Evolutionary conservation across 2,329 filamentous ascomycete species (phyloP).

Genomic region (Anthostomella pinea): DNA sequence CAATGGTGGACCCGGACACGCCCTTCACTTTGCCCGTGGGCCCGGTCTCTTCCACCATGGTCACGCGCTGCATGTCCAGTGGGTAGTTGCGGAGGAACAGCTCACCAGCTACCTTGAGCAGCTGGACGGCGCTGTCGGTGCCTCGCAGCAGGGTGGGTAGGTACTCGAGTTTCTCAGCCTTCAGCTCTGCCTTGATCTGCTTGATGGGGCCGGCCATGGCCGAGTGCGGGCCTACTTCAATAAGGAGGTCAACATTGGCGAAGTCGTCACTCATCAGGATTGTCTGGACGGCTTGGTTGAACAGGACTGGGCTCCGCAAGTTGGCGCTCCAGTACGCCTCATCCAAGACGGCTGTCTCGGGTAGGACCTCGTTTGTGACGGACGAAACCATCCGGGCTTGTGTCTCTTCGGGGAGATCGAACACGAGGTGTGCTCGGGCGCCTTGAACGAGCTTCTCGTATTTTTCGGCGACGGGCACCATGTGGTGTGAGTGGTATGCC

Average conservation of each 20-base stretch:
- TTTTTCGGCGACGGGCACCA: neutral
- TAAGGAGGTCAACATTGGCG: neutral
- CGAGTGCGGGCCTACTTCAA: slow-evolving; percentile 4
- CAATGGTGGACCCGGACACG: neutral
- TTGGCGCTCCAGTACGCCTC: slow-evolving; percentile 1
- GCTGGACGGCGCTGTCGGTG: neutral
- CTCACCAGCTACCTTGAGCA: slow-evolving; percentile 2
- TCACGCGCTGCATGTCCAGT: neutral
- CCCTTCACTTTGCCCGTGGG: neutral
- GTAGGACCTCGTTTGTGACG: too few relatives aligned
- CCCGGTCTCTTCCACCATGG: neutral
- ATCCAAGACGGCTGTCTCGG: too few relatives aligned
- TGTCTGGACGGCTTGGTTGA: neutral
- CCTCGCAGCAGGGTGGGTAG: slow-evolving; percentile 2
- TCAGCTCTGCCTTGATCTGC: neutral
- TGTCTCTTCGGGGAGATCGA: too few relatives aligned
- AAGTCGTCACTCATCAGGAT: neutral
- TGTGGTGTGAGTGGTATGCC: slow-evolving; percentile 14
- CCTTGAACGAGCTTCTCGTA: slow-evolving; percentile 9
- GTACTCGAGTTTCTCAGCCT: neutral
- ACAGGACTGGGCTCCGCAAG: neutral
- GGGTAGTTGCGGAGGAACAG: neutral
- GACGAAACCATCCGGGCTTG: too few relatives aligned
- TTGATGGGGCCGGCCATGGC: neutral
- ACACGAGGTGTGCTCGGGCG: too few relatives aligned